phyloP scores from a whole-genome alignment of 169 alveolate genomes.

The Cryptosporidium bovis region DNA sequence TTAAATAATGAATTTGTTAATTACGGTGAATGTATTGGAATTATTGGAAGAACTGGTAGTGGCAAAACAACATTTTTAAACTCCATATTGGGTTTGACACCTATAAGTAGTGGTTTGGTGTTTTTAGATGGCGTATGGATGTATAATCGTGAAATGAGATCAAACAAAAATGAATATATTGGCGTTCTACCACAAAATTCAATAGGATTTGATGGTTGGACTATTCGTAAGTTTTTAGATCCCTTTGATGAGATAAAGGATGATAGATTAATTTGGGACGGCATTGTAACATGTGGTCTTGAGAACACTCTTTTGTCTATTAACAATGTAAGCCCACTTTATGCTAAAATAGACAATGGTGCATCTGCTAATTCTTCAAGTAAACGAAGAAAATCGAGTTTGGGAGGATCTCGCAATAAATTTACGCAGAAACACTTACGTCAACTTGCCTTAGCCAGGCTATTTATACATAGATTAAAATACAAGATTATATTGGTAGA shows the following conservation, averaged over 20 bases:
- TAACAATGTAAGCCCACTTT: background rate
- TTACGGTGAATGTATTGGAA: constrained; percentile 62
- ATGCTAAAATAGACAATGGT: background rate
- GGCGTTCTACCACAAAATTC: constrained; percentile 80
- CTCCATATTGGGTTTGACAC: constrained; percentile 45
- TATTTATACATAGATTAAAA: constrained; percentile 80
- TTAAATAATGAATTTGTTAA: constrained; percentile 20
- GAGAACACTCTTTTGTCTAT: constrained; percentile 10
- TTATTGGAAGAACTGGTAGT: constrained; percentile 69
- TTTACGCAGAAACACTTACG: constrained; percentile 79
- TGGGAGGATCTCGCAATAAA: background rate
- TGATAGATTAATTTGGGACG: constrained; percentile 72
- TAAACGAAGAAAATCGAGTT: constrained; percentile 9
- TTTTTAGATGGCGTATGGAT: constrained; percentile 31
- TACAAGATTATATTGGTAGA: constrained; percentile 83
- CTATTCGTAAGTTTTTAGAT: constrained; percentile 77
- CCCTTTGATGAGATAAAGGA: constrained; percentile 74
- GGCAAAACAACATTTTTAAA: constrained; percentile 65
- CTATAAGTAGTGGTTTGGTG: constrained; percentile 7
- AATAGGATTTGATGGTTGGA: constrained; percentile 78
- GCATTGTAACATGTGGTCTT: constrained; percentile 30
- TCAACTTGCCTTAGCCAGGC: constrained; percentile 81
- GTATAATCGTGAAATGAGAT: constrained; percentile 32
- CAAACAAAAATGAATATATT: constrained; percentile 60
- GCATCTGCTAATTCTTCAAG: background rate